Percentiles rank a stretch among this genome's conserved stretches.
These are phyloP conservation scores for Harrya chromipes DNA, from an alignment of 768 basidiomycete species.

Conservation along the genomic window DNA sequence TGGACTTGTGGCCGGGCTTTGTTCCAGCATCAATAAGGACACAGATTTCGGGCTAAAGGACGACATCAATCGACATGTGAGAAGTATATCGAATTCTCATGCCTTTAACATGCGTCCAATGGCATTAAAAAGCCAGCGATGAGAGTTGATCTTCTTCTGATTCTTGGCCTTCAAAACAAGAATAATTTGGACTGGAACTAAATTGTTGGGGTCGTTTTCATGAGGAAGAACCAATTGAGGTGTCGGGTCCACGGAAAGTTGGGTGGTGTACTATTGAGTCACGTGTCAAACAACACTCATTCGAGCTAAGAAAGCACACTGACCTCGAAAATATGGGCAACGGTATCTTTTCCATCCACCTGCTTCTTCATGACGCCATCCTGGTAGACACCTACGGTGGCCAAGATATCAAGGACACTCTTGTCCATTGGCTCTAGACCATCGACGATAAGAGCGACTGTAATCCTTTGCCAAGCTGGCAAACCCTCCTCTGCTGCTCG, in stretches of 20 bases:
- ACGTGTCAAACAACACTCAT: constrained; percentile 3
- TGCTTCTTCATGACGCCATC: constrained; percentile 96
- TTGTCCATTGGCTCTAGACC: constrained; percentile 96
- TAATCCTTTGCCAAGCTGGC: constrained; percentile 89
- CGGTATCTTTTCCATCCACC: constrained; percentile 82
- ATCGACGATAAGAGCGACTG: constrained; percentile 87
- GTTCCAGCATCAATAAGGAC: constrained; percentile 94
- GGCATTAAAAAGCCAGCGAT: constrained; percentile 95
- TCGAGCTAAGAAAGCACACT: constrained; percentile 9
- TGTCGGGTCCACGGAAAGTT: constrained; percentile 87
- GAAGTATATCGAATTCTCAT: constrained; percentile 13
- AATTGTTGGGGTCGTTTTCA: constrained; percentile 84
- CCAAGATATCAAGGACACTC: constrained; percentile 83
- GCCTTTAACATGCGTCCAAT: constrained; percentile 80
- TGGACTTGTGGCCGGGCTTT: constrained; percentile 93
- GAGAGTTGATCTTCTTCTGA: constrained; percentile 94
- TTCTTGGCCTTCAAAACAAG: constrained; percentile 91
- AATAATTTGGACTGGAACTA: constrained; percentile 91
- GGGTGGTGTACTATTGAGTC: constrained; percentile 80
- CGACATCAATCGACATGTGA: neutral
- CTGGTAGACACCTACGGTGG: constrained; percentile 90
- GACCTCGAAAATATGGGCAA: constrained; percentile 95
- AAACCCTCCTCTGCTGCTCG: constrained; percentile 77
- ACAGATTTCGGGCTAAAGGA: constrained; percentile 78
- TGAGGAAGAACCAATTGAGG: constrained; percentile 91